phyloP scores from a whole-genome alignment of 371 early-diverging fungal genomes.

The Dinochytrium kinnereticum region DNA sequence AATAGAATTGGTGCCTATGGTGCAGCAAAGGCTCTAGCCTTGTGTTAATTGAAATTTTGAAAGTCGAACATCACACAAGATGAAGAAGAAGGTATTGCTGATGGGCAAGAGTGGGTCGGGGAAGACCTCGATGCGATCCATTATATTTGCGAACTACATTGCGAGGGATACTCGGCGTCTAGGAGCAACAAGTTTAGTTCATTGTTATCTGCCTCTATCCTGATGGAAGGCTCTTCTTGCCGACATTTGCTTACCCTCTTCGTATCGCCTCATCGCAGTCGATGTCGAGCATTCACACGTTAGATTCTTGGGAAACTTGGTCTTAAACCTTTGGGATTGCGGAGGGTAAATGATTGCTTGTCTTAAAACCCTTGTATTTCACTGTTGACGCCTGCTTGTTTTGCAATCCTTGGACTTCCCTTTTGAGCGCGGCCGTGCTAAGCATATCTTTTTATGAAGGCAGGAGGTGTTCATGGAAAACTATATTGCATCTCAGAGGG shows the following conservation, averaged over 20 bases:
- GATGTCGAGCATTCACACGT: slow-evolving; percentile 97
- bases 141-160: slow-evolving; percentile 96
- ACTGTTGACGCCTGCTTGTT: too few relatives aligned
- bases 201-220: not conserved
- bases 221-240: too few relatives aligned
- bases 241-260: too few relatives aligned
- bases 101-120: slow-evolving; percentile 98
- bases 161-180: slow-evolving; percentile 93
- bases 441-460: slow-evolving; percentile 44
- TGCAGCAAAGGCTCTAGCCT: too few relatives aligned
- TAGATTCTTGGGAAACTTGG: slow-evolving; percentile 90
- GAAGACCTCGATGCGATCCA: slow-evolving; percentile 97
- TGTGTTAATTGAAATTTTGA: too few relatives aligned
- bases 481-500: slow-evolving; percentile 89
- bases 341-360: too few relatives aligned
- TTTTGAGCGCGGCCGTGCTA: not conserved
- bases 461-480: slow-evolving; percentile 97
- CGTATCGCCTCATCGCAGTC: slow-evolving; percentile 66
- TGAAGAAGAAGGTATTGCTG: slow-evolving; percentile 68
- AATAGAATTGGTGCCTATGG: too few relatives aligned
- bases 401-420: too few relatives aligned
- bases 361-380: too few relatives aligned
- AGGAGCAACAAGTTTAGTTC: slow-evolving; percentile 82
- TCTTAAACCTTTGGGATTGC: slow-evolving; percentile 92
- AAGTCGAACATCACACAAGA: too few relatives aligned